Evolutionary conservation across 805 yeast species (phyloP).

Genomic region (Kuraishia capsulata): DNA sequence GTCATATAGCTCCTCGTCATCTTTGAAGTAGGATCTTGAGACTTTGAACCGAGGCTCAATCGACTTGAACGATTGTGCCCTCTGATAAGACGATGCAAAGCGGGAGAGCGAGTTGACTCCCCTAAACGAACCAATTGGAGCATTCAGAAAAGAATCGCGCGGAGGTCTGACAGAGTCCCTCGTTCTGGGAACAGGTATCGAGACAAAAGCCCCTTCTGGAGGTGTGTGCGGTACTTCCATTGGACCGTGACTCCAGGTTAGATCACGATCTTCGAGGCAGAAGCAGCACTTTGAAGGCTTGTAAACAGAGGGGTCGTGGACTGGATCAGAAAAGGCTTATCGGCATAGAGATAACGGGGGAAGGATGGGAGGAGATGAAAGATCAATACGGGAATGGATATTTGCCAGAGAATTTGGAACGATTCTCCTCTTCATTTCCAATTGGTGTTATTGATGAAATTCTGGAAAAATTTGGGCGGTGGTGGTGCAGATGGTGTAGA

Average conservation of each 20-base stretch:
- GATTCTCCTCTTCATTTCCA: too few species aligned
- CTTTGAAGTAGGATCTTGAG: constrained; percentile 54
- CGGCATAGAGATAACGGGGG: too few species aligned
- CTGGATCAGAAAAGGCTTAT: neutral
- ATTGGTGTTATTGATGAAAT: too few species aligned
- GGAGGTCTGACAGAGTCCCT: constrained; percentile 7
- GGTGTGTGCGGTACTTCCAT: neutral
- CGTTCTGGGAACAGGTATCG: constrained; percentile 3
- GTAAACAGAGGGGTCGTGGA: neutral
- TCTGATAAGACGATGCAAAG: constrained; percentile 68
- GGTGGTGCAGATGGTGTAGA: too few species aligned
- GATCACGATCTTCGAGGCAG: neutral
- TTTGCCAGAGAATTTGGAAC: too few species aligned
- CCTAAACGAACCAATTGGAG: constrained; percentile 49
- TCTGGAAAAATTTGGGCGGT: too few species aligned
- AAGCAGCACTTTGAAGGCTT: too few species aligned
- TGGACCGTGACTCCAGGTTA: too few species aligned
- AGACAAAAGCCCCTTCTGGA: constrained; percentile 1
- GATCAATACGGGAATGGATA: too few species aligned
- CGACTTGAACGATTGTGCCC: constrained; percentile 67
- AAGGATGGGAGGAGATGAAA: too few species aligned
- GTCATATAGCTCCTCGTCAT: constrained; percentile 58
- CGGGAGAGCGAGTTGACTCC: constrained; percentile 65
- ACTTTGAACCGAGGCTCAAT: constrained; percentile 47
- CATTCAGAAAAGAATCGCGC: constrained; percentile 26